Percentiles rank a stretch among this genome's conserved stretches.
These are phyloP conservation scores for Tolypocladium endophyticum DNA, from an alignment of 2,329 filamentous ascomycete species.

Conservation along the genomic window DNA sequence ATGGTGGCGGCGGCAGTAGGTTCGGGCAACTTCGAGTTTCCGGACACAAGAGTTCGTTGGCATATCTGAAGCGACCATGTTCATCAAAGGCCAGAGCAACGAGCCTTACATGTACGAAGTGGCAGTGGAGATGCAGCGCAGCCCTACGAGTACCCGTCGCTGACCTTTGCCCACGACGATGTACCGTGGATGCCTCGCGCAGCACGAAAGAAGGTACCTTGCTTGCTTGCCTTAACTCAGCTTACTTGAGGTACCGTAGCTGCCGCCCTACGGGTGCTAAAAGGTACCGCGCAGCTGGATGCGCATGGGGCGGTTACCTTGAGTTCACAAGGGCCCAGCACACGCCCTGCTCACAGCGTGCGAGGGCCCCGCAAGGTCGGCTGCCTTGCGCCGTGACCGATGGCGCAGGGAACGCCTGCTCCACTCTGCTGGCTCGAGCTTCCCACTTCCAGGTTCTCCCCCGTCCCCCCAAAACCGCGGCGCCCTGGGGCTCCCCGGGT, in stretches of 20 bases:
- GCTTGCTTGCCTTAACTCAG: too few relatives aligned
- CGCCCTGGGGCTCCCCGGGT: background rate
- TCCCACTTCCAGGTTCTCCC: background rate
- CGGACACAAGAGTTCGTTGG: too few relatives aligned
- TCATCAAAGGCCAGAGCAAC: background rate
- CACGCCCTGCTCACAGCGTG: background rate
- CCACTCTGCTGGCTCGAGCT: background rate
- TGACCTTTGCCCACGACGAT: too few relatives aligned
- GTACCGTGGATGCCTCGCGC: too few relatives aligned
- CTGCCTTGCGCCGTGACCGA: background rate
- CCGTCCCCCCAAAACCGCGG: background rate
- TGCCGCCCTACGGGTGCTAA: too few relatives aligned
- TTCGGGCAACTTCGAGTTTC: too few relatives aligned
- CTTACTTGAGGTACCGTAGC: too few relatives aligned
- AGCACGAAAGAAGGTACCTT: too few relatives aligned
- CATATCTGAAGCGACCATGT: too few relatives aligned
- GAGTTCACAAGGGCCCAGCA: background rate
- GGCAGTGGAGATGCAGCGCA: background rate
- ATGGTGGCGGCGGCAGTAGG: background rate
- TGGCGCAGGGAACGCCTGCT: background rate
- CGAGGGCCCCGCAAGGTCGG: background rate
- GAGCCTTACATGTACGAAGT: too few relatives aligned
- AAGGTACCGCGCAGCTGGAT: background rate
- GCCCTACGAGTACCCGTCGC: background rate
- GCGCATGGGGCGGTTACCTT: background rate